Base-by-base conservation (phyloP, 106 monocot species). In the Alisma plantagoaquatica region DNA sequence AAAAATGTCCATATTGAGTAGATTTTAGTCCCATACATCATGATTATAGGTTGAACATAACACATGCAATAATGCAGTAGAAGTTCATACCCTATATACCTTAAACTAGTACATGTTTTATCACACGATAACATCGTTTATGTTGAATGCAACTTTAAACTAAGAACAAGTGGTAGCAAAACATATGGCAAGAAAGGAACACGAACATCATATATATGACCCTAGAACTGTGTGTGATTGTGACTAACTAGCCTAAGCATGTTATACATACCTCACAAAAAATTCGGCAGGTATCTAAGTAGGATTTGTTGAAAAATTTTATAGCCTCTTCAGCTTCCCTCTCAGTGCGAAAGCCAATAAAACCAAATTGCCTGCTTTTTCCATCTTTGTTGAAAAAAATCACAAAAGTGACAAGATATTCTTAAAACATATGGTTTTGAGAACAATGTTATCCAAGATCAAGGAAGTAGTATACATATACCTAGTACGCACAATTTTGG, bases 231-330 rank as follows among this genome's bases (percentile, higher is more conserved):
- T n/a, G n/a, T n/a, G n/a, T n/a, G n/a, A n/a, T n/a, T n/a, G n/a
- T n/a, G n/a, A n/a, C n/a, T n/a, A n/a, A n/a, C n/a, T n/a, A n/a
- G n/a, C n/a, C n/a, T n/a, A n/a, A n/a, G n/a, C n/a, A n/a, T n/a
- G n/a, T n/a, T n/a, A n/a, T n/a, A n/a, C n/a, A 56, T 77, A 91
- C 94, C 89, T 96, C 96, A 30, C 96, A 96, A 8, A 60, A 76
- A 41, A 96, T 78, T 56, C 64, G 77, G 46, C 56, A 63, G 18
- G 96, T 89, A 48, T 96, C 96, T 56, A 96, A 61, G 49, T 70
- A 96, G 7, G 84, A 57, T 29, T 89, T 81, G 57, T 89, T 73
- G 66, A 84, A 89, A 54, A 78, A 96, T 0, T 77, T 76, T 33
- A 89, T 38, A 21, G 88, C 84, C 24, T 70, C 96, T 29, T 78